Conservation (phyloP, 2,329 filamentous ascomycete species). For the Fusarium citri region DNA sequence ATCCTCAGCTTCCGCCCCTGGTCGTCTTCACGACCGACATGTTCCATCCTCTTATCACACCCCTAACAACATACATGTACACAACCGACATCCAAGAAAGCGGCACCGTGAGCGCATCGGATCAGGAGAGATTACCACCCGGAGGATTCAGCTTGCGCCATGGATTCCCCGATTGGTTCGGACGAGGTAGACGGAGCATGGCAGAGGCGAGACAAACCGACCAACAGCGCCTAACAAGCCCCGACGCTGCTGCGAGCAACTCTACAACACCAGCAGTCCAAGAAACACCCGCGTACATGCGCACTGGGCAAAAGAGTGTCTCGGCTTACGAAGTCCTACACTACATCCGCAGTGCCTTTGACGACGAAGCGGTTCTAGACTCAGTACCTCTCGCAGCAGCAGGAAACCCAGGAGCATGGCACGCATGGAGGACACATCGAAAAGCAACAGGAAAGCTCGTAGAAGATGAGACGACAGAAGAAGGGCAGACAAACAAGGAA, state of each 20-base stretch:
- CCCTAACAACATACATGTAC: slow-evolving; percentile 94
- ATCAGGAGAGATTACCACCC: slow-evolving; percentile 84
- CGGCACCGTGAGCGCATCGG: slow-evolving; percentile 84
- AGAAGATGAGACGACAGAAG: slow-evolving; percentile 19
- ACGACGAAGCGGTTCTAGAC: slow-evolving; percentile 81
- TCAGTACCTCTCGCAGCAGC: slow-evolving; percentile 82
- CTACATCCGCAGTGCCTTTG: slow-evolving; percentile 87
- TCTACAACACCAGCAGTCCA: slow-evolving; percentile 49
- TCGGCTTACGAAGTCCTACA: slow-evolving; percentile 76
- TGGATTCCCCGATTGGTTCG: slow-evolving; percentile 92
- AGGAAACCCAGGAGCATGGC: slow-evolving; percentile 91
- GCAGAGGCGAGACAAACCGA: slow-evolving; percentile 55
- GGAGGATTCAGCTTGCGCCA: slow-evolving; percentile 91
- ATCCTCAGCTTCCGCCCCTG: slow-evolving; percentile 82
- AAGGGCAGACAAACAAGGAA: not conserved
- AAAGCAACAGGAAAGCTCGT: slow-evolving; percentile 48
- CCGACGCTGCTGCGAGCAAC: slow-evolving; percentile 42
- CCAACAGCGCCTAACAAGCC: slow-evolving; percentile 50
- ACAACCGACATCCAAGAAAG: slow-evolving; percentile 80
- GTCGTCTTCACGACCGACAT: slow-evolving; percentile 93
- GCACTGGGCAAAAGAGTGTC: slow-evolving; percentile 57
- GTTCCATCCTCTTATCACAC: slow-evolving; percentile 93
- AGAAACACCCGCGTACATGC: slow-evolving; percentile 54
- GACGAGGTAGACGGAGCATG: slow-evolving; percentile 62
- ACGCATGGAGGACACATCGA: slow-evolving; percentile 86